Percentiles rank a stretch among this genome's conserved stretches.
These are phyloP conservation scores for Kurtzmaniella quercitrusa DNA, from an alignment of 1,139 yeast species.

Conservation along the genomic window DNA sequence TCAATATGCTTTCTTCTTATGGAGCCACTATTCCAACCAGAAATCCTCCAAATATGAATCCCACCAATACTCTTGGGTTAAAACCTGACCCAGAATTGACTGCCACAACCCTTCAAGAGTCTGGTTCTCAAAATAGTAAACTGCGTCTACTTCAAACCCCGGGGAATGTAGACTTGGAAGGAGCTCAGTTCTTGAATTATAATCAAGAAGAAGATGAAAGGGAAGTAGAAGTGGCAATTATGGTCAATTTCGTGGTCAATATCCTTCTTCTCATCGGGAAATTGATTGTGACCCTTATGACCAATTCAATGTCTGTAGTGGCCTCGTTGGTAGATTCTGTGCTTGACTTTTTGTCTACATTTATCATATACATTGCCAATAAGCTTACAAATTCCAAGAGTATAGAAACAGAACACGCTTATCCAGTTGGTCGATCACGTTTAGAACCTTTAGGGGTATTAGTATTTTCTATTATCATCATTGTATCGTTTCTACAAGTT, in stretches of 20 bases:
- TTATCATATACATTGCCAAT: conserved; percentile 65
- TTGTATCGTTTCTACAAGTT: conserved; percentile 69
- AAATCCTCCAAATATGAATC: not conserved
- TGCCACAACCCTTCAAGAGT: conserved; percentile 5
- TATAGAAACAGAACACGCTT: conserved; percentile 42
- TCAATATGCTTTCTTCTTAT: conserved; percentile 60
- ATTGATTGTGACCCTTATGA: conserved; percentile 54
- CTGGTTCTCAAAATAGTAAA: conserved; percentile 7
- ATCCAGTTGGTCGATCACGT: conserved; percentile 71
- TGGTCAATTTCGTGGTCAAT: conserved; percentile 62
- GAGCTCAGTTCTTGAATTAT: conserved; percentile 50
- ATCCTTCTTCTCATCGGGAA: conserved; percentile 60
- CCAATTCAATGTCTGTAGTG: conserved; percentile 67
- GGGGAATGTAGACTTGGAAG: conserved; percentile 53
- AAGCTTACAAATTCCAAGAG: conserved; percentile 53
- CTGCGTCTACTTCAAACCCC: conserved; percentile 45
- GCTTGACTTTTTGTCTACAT: conserved; percentile 69
- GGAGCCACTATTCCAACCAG: conserved; percentile 25
- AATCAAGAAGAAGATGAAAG: conserved; percentile 38
- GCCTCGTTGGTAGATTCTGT: conserved; percentile 78
- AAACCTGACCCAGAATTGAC: not conserved
- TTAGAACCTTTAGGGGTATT: conserved; percentile 77
- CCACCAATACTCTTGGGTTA: not conserved
- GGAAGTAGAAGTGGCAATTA: conserved; percentile 55
- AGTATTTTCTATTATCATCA: conserved; percentile 67